Base-by-base conservation (phyloP, 106 monocot genomes). In the Xerophyta viscosa region DNA sequence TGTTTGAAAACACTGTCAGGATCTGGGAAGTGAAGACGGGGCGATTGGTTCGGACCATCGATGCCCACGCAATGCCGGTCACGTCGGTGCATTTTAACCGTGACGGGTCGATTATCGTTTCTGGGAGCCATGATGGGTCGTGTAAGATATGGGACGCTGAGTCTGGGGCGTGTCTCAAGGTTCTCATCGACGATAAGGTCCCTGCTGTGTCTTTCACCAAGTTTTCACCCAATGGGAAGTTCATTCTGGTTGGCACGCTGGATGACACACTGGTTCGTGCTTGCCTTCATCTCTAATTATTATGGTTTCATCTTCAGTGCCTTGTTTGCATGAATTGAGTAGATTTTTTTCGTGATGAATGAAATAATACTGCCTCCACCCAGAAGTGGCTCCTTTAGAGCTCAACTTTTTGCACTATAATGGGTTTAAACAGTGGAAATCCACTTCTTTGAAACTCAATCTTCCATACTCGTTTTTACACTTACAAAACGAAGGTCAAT, bases 181-280 rank as follows among this genome's bases (percentile, higher is more conserved):
- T 78, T 24, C 64, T 90, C 28, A 77, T 89, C 14, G 98, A 90
- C 19, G 98, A 90, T 4, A 76, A 76, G 54, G 65, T 41, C 3
- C 81, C 81, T 0, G 79, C 84, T 0, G 86, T 98, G 2, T 98
- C 98, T 0, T 89, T 90, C 31, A 70, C 82, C 21, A 86, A 90
- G 77, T 98, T 98, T 58, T 89, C 98, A 0, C 98, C 98, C 31
- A 98, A 98, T 58, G 88, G 98, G 29, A 98, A 98, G 66, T 79
- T 90, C 62, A 74, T 98, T 24, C 90, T 98, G 15, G 67, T 82
- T 37, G 76, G 85, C 41, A 81, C 82, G 4, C 71, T 86, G 0
- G 86, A 98, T 29, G 76, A 70, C 58, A 83, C 76, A 15, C 68
- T 98, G 86, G 90, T 98, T 54, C 20, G 50, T 50, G 24, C 2